Base-by-base conservation (phyloP, 495 filamentous ascomycete species). In the Chaetomium cochliodes region DNA sequence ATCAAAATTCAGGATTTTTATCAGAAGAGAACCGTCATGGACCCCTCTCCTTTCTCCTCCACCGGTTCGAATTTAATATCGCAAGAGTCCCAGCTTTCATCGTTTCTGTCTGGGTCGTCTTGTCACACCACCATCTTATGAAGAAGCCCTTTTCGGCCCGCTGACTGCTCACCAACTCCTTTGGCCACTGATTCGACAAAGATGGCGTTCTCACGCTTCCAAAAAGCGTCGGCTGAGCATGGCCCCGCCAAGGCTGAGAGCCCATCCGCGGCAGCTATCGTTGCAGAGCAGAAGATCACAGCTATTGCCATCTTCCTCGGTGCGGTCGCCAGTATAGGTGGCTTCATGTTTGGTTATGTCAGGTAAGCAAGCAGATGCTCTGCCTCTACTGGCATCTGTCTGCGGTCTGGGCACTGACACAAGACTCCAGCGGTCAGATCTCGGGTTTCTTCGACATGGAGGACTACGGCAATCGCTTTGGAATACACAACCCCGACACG, bases 261-360 rank as follows among this genome's bases (percentile, higher is more conserved):
- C 0, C 42, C 46, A 12, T 42, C 62, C 30, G 50, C 64, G 25
- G 69, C 58, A 6, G 25, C 62, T 9, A 13, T 66, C 2, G 61
- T 50, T 41, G 62, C 60, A 18, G 69, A 70, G 60, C 70, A 73
- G 44, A 74, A 60, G 62, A 58, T 81, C 55, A 82, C 80, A 20
- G 53, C 71, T 33, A 50, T 77, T 3, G 75, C 81, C 13, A 46
- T 76, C 58, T 70, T 77, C 42, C 70, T 83, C 50, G 81, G 81
- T 9, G 60, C 67, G 28, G 75, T 83, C 51, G 80, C 84, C 60
- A 82, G 87, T 23, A 90, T 92, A 80, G 89, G 90, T 71, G 89
- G 90, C 64, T 90, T 92, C 77, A 88, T 92, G 75, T 92, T 92
- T 67, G 90, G 90, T 65, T 91, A 91, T 74, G 87, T 80, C 58